Percentiles rank a stretch among this genome's conserved stretches.
phyloP scores from a whole-genome alignment of 2,329 filamentous ascomycete genomes.

The Teratosphaeria gauchensis region DNA sequence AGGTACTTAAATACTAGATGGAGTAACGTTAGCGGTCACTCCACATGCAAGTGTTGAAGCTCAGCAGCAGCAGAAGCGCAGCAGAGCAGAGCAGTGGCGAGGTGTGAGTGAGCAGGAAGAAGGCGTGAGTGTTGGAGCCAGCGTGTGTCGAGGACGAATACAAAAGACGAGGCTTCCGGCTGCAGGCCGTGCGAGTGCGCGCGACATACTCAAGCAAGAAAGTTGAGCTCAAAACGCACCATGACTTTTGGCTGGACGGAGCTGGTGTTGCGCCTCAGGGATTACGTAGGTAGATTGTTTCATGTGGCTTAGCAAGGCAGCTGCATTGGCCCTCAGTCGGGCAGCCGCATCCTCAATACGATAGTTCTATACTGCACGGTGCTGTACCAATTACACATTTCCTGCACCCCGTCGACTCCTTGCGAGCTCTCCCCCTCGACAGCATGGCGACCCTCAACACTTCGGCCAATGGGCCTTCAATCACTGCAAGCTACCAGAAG shows the following conservation, averaged over 20 bases:
- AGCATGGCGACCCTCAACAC: conserved; percentile 59
- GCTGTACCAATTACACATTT: neutral
- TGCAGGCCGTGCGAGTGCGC: neutral
- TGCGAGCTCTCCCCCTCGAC: neutral
- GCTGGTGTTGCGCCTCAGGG: neutral
- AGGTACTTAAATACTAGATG: neutral
- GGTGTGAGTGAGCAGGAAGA: neutral
- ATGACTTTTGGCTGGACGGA: neutral
- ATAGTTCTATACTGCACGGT: conserved; percentile 39
- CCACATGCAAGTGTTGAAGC: neutral
- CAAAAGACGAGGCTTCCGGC: neutral
- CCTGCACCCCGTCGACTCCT: neutral
- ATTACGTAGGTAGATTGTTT: neutral
- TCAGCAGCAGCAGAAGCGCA: neutral
- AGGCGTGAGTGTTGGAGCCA: neutral
- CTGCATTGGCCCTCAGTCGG: neutral
- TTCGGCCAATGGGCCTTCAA: conserved; percentile 44
- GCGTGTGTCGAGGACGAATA: neutral
- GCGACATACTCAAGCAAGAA: neutral
- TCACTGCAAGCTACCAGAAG: conserved; percentile 51
- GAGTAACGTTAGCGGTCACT: neutral
- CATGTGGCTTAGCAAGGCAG: neutral
- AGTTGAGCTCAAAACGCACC: neutral
- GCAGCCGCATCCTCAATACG: too few relatives aligned
- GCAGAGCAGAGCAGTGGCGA: neutral